Percentiles rank a stretch among this genome's conserved stretches.
Evolutionary conservation across 2,329 filamentous ascomycete species (phyloP).

Genomic region (Pseudogymnoascus sp.): DNA sequence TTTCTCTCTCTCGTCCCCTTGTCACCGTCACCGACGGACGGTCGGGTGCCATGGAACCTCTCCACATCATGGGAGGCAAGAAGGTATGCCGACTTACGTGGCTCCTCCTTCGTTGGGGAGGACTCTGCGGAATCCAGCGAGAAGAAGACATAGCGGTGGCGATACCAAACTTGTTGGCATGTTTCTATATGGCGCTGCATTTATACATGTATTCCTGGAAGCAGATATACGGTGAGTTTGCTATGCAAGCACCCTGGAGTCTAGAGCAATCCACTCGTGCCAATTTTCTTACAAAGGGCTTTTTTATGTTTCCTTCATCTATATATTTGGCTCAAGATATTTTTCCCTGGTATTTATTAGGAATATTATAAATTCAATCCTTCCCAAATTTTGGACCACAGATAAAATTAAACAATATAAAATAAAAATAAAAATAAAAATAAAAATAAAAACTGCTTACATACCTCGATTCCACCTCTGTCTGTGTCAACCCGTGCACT

Average conservation of each 20-base stretch:
- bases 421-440: background rate
- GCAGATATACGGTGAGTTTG: constrained; percentile 1
- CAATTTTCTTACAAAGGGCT: background rate
- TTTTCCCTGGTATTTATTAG: background rate
- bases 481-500: background rate
- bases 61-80: background rate
- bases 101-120: background rate
- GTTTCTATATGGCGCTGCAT: constrained; percentile 2
- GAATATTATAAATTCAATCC: background rate
- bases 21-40: background rate
- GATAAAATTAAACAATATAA: background rate
- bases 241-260: background rate
- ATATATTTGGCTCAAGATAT: background rate
- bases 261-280: background rate
- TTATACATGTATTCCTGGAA: constrained; percentile 5
- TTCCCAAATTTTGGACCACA: background rate
- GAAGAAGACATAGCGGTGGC: background rate
- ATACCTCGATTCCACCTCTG: background rate
- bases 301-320: background rate
- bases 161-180: background rate
- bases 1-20: background rate
- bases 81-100: background rate
- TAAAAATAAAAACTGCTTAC: background rate
- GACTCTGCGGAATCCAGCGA: background rate
- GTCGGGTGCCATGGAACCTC: background rate